Evolutionary conservation across 1,284 basidiomycete genomes (phyloP), one percentile per base, ranked within the genome.

Genomic region (Mycosarcoma maydis): DNA sequence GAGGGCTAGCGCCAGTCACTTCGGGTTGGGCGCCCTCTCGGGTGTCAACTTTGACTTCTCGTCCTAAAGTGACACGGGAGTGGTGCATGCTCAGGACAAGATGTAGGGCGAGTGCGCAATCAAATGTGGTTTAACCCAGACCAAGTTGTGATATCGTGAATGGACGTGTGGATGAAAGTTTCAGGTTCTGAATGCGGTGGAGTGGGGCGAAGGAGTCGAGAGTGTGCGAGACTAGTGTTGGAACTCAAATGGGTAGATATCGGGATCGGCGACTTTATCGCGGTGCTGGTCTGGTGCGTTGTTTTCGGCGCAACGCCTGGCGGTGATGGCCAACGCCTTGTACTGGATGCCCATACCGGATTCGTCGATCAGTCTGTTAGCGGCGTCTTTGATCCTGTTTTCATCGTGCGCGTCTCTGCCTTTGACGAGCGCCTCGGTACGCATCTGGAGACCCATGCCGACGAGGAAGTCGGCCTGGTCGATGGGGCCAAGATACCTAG

Each of bases 381-480:
- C 86, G 0, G 84, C 84, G 16, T 80, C 73, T 29, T 79, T 78
- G 34, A 88, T 84, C 23, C 83, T 60, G 52, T 80, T 82, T 5
- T 86, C 75, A 40, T 88, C 87, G 4, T 86, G 84, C 0, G 84
- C 82, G 3, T 77, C 47, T 0, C 88, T 87, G 0, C 83, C 82
- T 5, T 84, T 82, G 3, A 88, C 76, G 7, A 92, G 84, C 16
- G 83, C 83, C 0, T 87, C 84, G 0, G 90, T 83, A 1, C 92
- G 86, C 11, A 88, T 76, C 29, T 86, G 82, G 5, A 94, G 80
- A 0, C 91, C 92, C 44, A 81, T 70, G 1, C 62, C 58, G 3
- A 67, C 83, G 17, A 94, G 85, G 83, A 94, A 94, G 4, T 83
- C 82, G 2, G 85, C 84, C 83, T 94, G 92, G 0, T 87, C 78